Percentiles rank a stretch among this genome's conserved stretches.
Evolutionary conservation across 2,329 filamentous ascomycete genomes (phyloP).

Genomic region (Aspergillus caelatus): DNA sequence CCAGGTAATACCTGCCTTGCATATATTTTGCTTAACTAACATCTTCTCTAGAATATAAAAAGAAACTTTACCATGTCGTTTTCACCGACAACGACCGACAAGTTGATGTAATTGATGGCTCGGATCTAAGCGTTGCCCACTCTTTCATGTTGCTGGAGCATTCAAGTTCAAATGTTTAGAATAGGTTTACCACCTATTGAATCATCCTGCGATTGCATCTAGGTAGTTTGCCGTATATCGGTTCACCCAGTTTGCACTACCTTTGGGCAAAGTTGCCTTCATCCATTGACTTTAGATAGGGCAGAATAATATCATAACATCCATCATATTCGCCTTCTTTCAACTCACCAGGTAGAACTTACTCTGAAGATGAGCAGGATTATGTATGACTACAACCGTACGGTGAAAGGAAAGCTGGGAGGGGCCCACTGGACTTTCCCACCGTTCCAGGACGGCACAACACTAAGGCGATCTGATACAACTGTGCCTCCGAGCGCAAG

Average conservation of each 20-base stretch:
- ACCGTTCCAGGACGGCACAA: too few relatives aligned
- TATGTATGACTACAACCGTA: too few relatives aligned
- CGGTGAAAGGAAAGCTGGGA: too few relatives aligned
- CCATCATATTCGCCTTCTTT: background rate
- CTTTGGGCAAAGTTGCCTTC: background rate
- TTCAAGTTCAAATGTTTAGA: background rate
- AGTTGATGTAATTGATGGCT: conserved; percentile 10
- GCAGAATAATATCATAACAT: background rate
- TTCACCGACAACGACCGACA: conserved; percentile 13
- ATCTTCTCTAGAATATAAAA: conserved; percentile 11
- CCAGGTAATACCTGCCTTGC: conserved; percentile 10
- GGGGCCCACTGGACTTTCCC: too few relatives aligned
- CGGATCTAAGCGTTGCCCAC: conserved; percentile 2
- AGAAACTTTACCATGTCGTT: conserved; percentile 13
- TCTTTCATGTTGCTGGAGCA: background rate
- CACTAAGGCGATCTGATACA: too few relatives aligned
- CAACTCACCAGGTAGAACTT: too few relatives aligned
- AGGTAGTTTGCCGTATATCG: background rate
- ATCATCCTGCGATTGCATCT: background rate
- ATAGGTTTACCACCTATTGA: background rate
- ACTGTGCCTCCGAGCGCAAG: too few relatives aligned
- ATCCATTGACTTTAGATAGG: background rate
- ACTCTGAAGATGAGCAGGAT: too few relatives aligned
- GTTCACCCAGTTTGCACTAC: background rate
- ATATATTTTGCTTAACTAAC: conserved; percentile 9